Evolutionary conservation across 768 basidiomycete genomes (phyloP).

Genomic region (Boletellus ananiceps): DNA sequence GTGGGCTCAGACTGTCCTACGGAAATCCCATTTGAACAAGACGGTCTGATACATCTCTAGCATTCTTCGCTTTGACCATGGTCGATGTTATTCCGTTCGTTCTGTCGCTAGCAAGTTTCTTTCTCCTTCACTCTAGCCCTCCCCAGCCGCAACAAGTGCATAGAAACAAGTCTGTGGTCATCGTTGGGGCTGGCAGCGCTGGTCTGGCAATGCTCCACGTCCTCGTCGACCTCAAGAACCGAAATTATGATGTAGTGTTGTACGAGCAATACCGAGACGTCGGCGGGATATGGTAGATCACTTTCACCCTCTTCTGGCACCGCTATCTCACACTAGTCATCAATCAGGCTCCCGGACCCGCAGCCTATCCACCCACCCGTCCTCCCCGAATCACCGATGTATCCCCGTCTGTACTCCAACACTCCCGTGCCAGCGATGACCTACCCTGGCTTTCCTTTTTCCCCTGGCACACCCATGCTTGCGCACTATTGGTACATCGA

Average conservation of each 20-base stretch:
- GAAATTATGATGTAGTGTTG: conserved; percentile 44
- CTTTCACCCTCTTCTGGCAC: not conserved
- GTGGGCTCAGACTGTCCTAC: no score
- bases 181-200: conserved; percentile 55
- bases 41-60: no score
- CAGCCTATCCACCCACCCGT: conserved; percentile 35
- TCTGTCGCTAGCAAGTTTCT: conserved; percentile 8
- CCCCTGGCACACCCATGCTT: conserved; percentile 46
- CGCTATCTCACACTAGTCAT: not conserved
- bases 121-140: conserved; percentile 1
- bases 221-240: conserved; percentile 42
- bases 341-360: conserved; percentile 33
- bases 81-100: conserved; percentile 5
- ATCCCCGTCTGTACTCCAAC: conserved; percentile 51
- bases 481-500: conserved; percentile 43
- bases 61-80: conserved; percentile 2
- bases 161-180: conserved; percentile 45
- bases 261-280: conserved; percentile 50
- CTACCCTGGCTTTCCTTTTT: conserved; percentile 51
- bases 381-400: conserved; percentile 52
- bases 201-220: conserved; percentile 52
- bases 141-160: conserved; percentile 1
- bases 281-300: conserved; percentile 52
- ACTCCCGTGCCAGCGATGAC: conserved; percentile 56
- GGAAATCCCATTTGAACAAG: no score